Base-by-base conservation (phyloP, 176 grass and related monocot species). In the Triticum timopheevii region DNA sequence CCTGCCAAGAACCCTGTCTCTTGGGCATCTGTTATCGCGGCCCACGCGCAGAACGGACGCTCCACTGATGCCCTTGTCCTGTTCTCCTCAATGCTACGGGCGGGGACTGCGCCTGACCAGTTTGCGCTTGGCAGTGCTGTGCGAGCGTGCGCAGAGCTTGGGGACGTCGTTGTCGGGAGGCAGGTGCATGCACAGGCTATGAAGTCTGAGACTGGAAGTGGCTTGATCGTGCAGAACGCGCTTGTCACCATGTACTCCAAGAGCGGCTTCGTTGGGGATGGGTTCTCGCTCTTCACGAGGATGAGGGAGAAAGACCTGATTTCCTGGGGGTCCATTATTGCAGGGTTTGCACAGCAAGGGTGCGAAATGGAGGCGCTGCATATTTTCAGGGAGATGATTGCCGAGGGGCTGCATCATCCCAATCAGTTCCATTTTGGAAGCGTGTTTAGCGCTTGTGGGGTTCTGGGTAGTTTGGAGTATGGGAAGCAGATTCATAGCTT, bases 361-460 rank as follows among this genome's bases (percentile, higher is more conserved):
- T 78, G 27, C 42, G 85, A 89, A 89, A 82, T 82, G 72, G 91
- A 78, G 31, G 77, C 90, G 11, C 27, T 90, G 44, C 82, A 33
- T 40, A 54, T 88, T 69, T 96, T 94, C 85, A 71, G 65, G 62
- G 84, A 90, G 19, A 96, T 96, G 96, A n/a, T 96, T 68, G 16
- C 58, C n/a, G 86, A 84, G 64, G 85, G 91, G 2, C 5, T 81
- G 52, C 85, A 84, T 20, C 71, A 78, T 9, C 92, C 96, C 17
- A 98, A 94, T 15, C 90, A 96, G 77, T 96, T 94, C 72, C 89
- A 90, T 88, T 92, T 96, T 38, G 92, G 92, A 61, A 90, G 86
- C 12, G 64, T 80, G 30, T 78, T 98, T 70, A 89, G 90, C 2
- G 88, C 93, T 77, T 96, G 96, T 3, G 80, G 80, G 22, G 58